A percentile compares a stretch with the other conserved stretches of the same genome.
phyloP scores from a whole-genome alignment of 495 filamentous ascomycete genomes.

The Aspergillus nanangensis region DNA sequence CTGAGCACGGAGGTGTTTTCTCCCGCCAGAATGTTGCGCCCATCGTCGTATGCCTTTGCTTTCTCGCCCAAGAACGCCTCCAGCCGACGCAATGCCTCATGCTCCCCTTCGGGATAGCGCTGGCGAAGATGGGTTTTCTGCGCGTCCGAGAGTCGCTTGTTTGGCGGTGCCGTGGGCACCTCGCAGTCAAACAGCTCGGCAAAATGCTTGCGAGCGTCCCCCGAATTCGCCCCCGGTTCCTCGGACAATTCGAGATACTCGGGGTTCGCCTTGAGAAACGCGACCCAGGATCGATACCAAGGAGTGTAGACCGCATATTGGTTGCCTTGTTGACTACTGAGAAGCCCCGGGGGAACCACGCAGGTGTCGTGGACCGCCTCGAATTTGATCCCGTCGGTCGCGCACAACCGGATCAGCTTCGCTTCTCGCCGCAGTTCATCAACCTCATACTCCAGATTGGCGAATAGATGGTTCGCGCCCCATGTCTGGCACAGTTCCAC shows the following conservation, averaged over 20 bases:
- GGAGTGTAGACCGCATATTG: constrained; percentile 84
- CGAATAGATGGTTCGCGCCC: constrained; percentile 61
- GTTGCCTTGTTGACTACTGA: constrained; percentile 59
- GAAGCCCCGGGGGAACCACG: constrained; percentile 67
- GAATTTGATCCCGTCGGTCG: constrained; percentile 59
- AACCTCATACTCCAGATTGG: constrained; percentile 58
- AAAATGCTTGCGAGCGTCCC: constrained; percentile 46
- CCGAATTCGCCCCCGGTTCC: constrained; percentile 57
- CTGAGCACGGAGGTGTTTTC: constrained; percentile 69
- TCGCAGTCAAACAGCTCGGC: constrained; percentile 55
- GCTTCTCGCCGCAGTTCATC: constrained; percentile 66
- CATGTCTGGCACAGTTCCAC: constrained; percentile 65
- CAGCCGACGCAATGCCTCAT: constrained; percentile 64
- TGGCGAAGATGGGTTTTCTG: constrained; percentile 52
- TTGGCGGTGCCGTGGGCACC: constrained; percentile 61
- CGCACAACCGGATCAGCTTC: constrained; percentile 53
- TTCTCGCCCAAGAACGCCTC: constrained; percentile 67
- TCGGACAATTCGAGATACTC: constrained; percentile 58
- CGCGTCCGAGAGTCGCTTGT: constrained; percentile 56
- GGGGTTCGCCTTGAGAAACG: constrained; percentile 62
- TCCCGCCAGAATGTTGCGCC: constrained; percentile 56
- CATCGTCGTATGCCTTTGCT: constrained; percentile 54
- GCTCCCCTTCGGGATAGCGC: constrained; percentile 78
- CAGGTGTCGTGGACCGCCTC: constrained; percentile 73
- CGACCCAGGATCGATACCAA: constrained; percentile 75